Evolutionary conservation across 495 filamentous ascomycete species (phyloP), one percentile per base, ranked within the genome.

Genomic region (Aspergillus nidulans): DNA sequence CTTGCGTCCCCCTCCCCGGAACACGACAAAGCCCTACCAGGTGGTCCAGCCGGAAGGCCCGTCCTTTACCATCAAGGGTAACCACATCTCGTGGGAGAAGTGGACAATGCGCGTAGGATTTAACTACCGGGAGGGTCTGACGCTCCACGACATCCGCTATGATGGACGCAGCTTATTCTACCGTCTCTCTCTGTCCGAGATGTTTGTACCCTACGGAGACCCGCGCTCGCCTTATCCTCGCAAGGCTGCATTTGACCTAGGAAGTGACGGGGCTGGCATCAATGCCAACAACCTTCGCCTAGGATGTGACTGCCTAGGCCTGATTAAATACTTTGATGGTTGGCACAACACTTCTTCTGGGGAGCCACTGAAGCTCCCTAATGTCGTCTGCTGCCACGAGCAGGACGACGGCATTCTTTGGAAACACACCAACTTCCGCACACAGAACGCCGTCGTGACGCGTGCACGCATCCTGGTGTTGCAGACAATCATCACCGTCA

Each of bases 11-110:
- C 39, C 50, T 2, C 62, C 87, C 6, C 69, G 77, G 28, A 78
- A 73, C 45, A 79, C 87, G 50, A 68, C 90, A 32, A 92, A 91
- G 67, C 88, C 90, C 1, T 73, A 89, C 52, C 84, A 86, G 15
- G 82, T 95, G 0, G 65, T 85, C 10, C 90, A 95, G 60, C 90
- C 90, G 0, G 78, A 92, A 52, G 90, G 90, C 0, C 80, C 82
- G 5, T 89, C 85, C 3, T 95, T 95, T 70, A 62, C 54, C 19
- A 62, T 59, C 1, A 18, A 64, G 0, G 81, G 79, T 1, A 72
- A 78, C 34, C 62, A 67, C 5, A 53, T 80, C 5, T 50, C 26
- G 1, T 88, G 85, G 85, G 82, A 88, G 64, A 87, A 87, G 55
- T 88, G 85, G 85, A 66, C 67, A 6, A 80, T 88, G 64, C 73